Base-by-base conservation (phyloP, 2,329 filamentous ascomycete genomes). In the Monilinia fructigena region DNA sequence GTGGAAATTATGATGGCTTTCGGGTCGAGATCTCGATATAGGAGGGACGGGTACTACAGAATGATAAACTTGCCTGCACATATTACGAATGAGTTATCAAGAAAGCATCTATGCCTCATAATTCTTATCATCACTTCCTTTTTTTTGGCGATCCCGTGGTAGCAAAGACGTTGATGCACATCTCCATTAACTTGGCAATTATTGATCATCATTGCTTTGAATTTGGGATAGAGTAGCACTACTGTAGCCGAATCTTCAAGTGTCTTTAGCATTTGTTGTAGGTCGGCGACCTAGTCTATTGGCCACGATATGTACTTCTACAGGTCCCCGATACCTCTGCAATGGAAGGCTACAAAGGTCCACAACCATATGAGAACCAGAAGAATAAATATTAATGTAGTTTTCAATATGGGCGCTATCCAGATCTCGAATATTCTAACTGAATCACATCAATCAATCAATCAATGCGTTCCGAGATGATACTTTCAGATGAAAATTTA, bases 1-100 rank as follows among this genome's bases (percentile, higher is more conserved):
- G 40, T 69, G 66, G 66, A 69, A 66, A 61, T 67, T 69, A 47
- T 67, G 40, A 67, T 11, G 38, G 48, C 26, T 58, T 45, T 42
- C 42, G 31, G 16, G 35, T 31, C 12, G n/a, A 38, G 28, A 59
- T 48, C 56, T 59, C 11, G 56, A 59, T 48, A 35, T 35, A 48
- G 56, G 48, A 59, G 28, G 42, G 42, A 59, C 28, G 12, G 26
- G 31, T 52, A 23, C 35, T 47, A 26, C 63, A 40, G 42, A 52
- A 52, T 40, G 48, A 55, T 47, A 26, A 12, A 48, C 42, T 48
- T 59, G 56, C n/a, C 31, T 35, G 18, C 28, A 18, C n/a, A 50
- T n/a, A 47, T 55, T 54, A 42, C 45, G 23, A 60, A 18, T 60
- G 28, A 48, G 28, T 50, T 23, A 20, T 31, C 23, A 23, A 35